These are phyloP conservation scores for Cytospora schulzeri DNA, from an alignment of 2,329 filamentous ascomycete genomes.

Conservation along the genomic window DNA sequence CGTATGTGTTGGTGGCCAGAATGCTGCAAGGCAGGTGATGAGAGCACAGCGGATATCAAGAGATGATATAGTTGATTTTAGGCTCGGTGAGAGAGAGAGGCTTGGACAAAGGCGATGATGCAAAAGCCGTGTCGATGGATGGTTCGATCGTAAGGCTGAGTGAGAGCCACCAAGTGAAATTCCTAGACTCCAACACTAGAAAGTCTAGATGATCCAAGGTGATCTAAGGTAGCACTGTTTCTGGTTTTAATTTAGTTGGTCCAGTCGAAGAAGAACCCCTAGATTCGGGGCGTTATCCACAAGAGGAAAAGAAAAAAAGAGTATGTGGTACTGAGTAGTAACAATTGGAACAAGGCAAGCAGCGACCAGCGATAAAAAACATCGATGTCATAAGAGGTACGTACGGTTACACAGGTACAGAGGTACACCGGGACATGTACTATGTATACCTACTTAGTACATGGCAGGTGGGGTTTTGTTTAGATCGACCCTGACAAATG, in stretches of 20 bases:
- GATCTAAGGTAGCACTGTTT: too few species aligned
- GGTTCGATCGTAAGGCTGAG: too few species aligned
- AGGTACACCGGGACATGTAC: not conserved
- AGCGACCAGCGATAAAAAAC: too few species aligned
- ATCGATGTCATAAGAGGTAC: not conserved
- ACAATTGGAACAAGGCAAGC: not conserved
- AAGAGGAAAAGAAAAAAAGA: not conserved
- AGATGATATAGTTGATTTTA: too few species aligned
- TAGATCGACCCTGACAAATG: slow-evolving; percentile 18
- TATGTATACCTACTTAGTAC: not conserved
- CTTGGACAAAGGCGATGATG: not conserved
- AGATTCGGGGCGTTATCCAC: not conserved
- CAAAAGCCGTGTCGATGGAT: not conserved
- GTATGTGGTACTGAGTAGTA: too few species aligned
- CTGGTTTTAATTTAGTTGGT: not conserved
- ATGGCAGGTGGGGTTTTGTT: not conserved
- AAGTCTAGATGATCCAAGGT: too few species aligned
- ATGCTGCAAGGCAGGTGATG: too few species aligned
- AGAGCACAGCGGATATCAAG: too few species aligned
- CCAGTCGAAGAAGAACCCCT: not conserved
- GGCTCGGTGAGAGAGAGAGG: not conserved
- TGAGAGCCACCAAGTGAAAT: not conserved
- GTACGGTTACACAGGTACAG: not conserved
- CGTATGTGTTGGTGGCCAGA: too few species aligned
- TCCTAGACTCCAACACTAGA: not conserved